A percentile compares a stretch with the other conserved stretches of the same genome.
Evolutionary conservation across 1,139 yeast genomes (phyloP).

Genomic region (Nadsonia commutata): DNA sequence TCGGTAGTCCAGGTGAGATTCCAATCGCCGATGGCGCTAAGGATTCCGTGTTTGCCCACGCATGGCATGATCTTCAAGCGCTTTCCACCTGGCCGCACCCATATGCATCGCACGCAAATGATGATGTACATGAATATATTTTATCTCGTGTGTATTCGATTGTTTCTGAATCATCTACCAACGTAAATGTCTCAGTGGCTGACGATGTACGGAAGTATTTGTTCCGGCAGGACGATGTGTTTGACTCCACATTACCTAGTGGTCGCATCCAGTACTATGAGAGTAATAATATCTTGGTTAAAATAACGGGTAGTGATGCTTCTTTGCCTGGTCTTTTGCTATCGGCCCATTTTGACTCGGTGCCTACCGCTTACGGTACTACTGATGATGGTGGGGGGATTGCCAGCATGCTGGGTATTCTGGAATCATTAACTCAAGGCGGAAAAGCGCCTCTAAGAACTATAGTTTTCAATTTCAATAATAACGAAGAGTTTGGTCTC

Average conservation of each 20-base stretch:
- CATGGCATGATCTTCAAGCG: constrained; percentile 58
- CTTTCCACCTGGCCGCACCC: constrained; percentile 62
- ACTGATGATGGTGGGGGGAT: constrained; percentile 94
- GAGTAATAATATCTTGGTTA: constrained; percentile 61
- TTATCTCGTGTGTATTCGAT: constrained; percentile 29
- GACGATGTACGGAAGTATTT: constrained; percentile 34
- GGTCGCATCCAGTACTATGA: constrained; percentile 54
- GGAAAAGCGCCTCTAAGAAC: constrained; percentile 48
- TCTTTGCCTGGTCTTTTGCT: constrained; percentile 51
- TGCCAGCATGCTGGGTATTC: constrained; percentile 61
- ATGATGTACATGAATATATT: constrained; percentile 57
- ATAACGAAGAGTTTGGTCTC: constrained; percentile 82
- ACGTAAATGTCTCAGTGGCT: constrained; percentile 37
- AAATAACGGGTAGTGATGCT: constrained; percentile 47
- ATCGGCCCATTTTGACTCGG: constrained; percentile 84
- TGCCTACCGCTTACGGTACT: constrained; percentile 74
- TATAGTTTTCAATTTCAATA: constrained; percentile 70
- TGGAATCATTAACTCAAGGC: constrained; percentile 32
- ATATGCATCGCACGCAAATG: constrained; percentile 63
- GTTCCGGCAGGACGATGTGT: constrained; percentile 34
- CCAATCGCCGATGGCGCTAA: neutral
- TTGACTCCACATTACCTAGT: constrained; percentile 25
- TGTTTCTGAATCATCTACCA: constrained; percentile 12
- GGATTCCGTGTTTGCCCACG: constrained; percentile 12
- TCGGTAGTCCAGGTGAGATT: neutral